Conservation (phyloP, 78 protist genomes). For the Cyanophora paradoxa region DNA sequence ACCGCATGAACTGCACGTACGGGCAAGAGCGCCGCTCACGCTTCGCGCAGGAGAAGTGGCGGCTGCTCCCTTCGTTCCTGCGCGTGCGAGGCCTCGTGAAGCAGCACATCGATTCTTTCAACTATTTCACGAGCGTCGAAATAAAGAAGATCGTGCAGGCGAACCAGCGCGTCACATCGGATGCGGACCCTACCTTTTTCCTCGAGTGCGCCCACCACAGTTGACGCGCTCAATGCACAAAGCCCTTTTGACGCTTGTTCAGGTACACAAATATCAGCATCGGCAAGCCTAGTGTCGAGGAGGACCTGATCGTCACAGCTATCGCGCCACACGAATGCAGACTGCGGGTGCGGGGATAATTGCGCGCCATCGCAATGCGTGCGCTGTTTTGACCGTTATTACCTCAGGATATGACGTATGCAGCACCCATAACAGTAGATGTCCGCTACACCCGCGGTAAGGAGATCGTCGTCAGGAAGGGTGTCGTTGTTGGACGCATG, state of each 20-base stretch:
- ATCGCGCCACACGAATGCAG: neutral
- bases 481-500: slow-evolving; percentile 84
- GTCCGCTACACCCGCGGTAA: slow-evolving; percentile 79
- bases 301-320: slow-evolving; percentile 8
- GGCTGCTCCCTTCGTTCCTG: slow-evolving; percentile 91
- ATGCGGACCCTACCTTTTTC: slow-evolving; percentile 70
- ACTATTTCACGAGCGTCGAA: slow-evolving; percentile 74
- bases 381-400: no score
- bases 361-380: no score
- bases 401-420: slow-evolving; percentile 95
- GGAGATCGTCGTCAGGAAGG: slow-evolving; percentile 1
- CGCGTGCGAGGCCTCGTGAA: slow-evolving; percentile 80
- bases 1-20: no score
- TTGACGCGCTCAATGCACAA: neutral
- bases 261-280: slow-evolving; percentile 56
- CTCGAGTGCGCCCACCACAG: slow-evolving; percentile 24
- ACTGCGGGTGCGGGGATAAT: no score
- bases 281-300: neutral
- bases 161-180: slow-evolving; percentile 63
- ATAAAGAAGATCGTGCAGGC: slow-evolving; percentile 67
- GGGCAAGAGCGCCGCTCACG: no score
- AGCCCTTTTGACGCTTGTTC: neutral
- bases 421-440: slow-evolving; percentile 89
- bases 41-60: slow-evolving; percentile 95
- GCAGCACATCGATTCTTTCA: slow-evolving; percentile 95